These are phyloP conservation scores for Pachysandra terminalis DNA, from an alignment of 164 flowering plant species.

Conservation along the genomic window DNA sequence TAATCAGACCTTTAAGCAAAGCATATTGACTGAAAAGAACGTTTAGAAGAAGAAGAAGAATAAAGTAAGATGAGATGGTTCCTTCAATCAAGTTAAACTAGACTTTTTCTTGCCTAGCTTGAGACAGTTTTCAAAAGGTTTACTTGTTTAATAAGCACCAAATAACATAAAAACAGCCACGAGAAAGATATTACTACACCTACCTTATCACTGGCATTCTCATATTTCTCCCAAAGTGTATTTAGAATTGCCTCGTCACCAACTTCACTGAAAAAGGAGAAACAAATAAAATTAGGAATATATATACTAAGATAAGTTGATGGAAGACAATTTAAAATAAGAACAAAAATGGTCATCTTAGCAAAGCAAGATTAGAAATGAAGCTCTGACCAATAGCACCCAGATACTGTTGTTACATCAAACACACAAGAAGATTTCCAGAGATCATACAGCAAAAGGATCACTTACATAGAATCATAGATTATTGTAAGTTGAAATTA, in stretches of 20 bases:
- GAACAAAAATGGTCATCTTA: background rate
- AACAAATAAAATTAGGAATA: background rate
- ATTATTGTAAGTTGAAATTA: too few species aligned
- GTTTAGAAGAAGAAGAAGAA: background rate
- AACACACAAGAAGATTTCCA: background rate
- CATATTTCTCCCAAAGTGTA: conserved; percentile 65
- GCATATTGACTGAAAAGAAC: background rate
- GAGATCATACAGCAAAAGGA: background rate
- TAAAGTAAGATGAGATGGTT: background rate
- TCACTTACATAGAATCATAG: too few species aligned
- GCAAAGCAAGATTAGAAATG: background rate
- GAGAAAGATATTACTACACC: background rate
- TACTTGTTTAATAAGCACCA: background rate
- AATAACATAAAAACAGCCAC: background rate
- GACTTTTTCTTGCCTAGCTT: background rate
- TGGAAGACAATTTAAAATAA: background rate
- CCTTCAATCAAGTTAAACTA: background rate
- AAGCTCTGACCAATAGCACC: background rate
- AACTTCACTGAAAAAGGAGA: conserved; percentile 46
- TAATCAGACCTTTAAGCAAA: background rate
- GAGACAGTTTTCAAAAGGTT: background rate
- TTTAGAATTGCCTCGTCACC: conserved; percentile 76
- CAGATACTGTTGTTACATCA: background rate
- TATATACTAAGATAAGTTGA: background rate
- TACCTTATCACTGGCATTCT: conserved; percentile 68